Base-by-base conservation (phyloP, 2,329 filamentous ascomycete species). In the Cercospora sp. region DNA sequence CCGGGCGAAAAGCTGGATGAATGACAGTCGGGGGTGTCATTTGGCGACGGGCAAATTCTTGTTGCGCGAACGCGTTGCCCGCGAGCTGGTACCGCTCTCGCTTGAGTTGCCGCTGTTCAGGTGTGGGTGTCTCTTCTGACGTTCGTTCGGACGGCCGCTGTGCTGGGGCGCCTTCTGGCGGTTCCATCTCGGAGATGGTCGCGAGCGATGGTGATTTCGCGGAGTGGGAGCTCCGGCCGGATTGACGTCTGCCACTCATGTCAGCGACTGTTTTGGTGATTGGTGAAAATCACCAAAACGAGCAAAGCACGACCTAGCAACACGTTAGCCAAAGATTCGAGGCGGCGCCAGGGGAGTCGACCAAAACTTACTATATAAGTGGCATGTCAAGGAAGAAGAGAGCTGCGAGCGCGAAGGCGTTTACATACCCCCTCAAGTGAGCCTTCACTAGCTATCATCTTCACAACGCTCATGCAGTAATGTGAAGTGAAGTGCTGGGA, bases 1-100 rank as follows among this genome's bases (percentile, higher is more conserved):
- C 61, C 20, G 55, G 45, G 51, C 73, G 72, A 26, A 73, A 61
- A 2, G 75, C 75, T 40, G 75, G 75, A 59, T 77, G 76, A n/a
- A 69, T 28, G 20, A 64, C 31, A 42, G 45, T 73, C 9, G 71
- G 71, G 30, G 73, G 74, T 23, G 71, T 73, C 31, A 48, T 63
- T 12, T 64, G 65, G 28, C 73, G 69, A 40, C 65, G 68, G 23
- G 71, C 48, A 16, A 73, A 68, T 57, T 76, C 71, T 62, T 75
- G 72, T 60, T 76, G 75, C 31, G 74, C 77, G 69, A 79, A 79
- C 12, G 78, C 77, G 72, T 79, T 79, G 64, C 73, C 69, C 13
- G 68, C 67, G 18, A 75, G 68, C 57, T 72, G 73, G 64, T 78
- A 74, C 23, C 68, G 63, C 45, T 76, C 66, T 30, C 71, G 61